Percentiles rank a stretch among this genome's conserved stretches.
These are phyloP conservation scores for Aspergillus sergii DNA, from an alignment of 2,329 filamentous ascomycete species.

Conservation along the genomic window DNA sequence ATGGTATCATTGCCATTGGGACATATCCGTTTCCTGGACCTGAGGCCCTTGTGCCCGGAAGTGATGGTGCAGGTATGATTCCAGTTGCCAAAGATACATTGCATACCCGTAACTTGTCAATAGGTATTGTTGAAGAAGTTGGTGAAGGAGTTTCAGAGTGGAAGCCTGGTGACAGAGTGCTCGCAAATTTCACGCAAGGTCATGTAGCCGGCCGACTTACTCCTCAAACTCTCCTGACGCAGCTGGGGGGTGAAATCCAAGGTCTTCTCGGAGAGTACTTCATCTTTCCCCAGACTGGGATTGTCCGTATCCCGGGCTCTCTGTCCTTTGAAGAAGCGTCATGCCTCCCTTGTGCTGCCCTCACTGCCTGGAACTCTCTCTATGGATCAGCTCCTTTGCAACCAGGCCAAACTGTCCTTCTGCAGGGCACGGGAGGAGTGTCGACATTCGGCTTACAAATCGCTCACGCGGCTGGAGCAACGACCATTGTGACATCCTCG, in stretches of 20 bases:
- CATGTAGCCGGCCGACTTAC: slow-evolving; percentile 5
- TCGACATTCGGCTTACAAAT: slow-evolving; percentile 12
- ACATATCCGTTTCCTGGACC: slow-evolving; percentile 6
- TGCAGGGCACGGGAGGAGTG: slow-evolving; percentile 16
- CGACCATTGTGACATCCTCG: slow-evolving; percentile 19
- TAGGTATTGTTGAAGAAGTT: slow-evolving; percentile 2
- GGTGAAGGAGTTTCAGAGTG: slow-evolving; percentile 6
- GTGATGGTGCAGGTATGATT: slow-evolving; percentile 5
- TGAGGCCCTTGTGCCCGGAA: slow-evolving; percentile 9
- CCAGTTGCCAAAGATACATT: neutral
- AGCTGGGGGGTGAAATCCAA: slow-evolving; percentile 8
- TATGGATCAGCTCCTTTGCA: slow-evolving; percentile 6
- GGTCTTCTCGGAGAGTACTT: slow-evolving; percentile 12
- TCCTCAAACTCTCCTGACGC: neutral
- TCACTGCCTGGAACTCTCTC: slow-evolving; percentile 14
- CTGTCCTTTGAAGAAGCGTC: slow-evolving; percentile 15
- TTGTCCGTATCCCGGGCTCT: slow-evolving; percentile 10
- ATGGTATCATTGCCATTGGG: slow-evolving; percentile 3
- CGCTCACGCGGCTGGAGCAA: slow-evolving; percentile 8
- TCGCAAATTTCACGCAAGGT: slow-evolving; percentile 6
- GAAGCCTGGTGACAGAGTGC: slow-evolving; percentile 4
- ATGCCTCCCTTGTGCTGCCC: slow-evolving; percentile 12
- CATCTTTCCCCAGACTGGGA: slow-evolving; percentile 5
- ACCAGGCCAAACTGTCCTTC: slow-evolving; percentile 7
- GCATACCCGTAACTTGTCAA: neutral